Evolutionary conservation across 306 rosid genomes (phyloP).

Genomic region (Inga oerstediana): DNA sequence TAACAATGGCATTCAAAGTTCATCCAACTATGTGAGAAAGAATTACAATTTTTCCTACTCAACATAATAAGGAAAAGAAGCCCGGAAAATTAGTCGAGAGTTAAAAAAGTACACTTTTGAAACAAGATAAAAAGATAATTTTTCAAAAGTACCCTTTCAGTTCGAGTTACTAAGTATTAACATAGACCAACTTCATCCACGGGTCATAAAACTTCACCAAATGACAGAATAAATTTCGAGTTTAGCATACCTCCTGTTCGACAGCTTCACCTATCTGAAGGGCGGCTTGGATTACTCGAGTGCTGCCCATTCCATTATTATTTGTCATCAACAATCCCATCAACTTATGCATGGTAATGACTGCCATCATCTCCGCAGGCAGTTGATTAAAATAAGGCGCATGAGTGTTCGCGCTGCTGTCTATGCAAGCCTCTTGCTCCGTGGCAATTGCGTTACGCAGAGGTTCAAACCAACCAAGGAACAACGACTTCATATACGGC

Average conservation of each 20-base stretch:
- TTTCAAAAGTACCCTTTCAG: neutral
- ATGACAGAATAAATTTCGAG: neutral
- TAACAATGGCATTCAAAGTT: conserved; percentile 19
- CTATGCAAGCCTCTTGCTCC: conserved; percentile 53
- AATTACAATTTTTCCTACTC: neutral
- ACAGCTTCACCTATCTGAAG: conserved; percentile 84
- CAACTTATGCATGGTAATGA: conserved; percentile 91
- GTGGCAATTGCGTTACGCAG: conserved; percentile 61
- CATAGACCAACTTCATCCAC: neutral
- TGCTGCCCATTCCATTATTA: conserved; percentile 57
- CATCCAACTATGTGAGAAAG: conserved; percentile 19
- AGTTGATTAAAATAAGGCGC: conserved; percentile 59
- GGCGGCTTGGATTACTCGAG: conserved; percentile 82
- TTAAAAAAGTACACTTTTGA: neutral
- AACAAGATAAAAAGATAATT: neutral
- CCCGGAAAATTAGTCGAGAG: neutral
- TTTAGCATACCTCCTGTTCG: conserved; percentile 74
- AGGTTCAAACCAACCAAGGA: conserved; percentile 97
- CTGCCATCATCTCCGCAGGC: conserved; percentile 87
- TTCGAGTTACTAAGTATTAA: neutral
- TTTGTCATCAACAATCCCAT: conserved; percentile 92
- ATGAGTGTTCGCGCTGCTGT: conserved; percentile 37
- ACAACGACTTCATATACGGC: conserved; percentile 85
- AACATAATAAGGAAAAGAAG: conserved; percentile 10
- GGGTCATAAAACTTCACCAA: conserved; percentile 1